These are phyloP conservation scores for Chaetomium strumarium DNA, from an alignment of 2,329 filamentous ascomycete genomes.

Conservation along the genomic window DNA sequence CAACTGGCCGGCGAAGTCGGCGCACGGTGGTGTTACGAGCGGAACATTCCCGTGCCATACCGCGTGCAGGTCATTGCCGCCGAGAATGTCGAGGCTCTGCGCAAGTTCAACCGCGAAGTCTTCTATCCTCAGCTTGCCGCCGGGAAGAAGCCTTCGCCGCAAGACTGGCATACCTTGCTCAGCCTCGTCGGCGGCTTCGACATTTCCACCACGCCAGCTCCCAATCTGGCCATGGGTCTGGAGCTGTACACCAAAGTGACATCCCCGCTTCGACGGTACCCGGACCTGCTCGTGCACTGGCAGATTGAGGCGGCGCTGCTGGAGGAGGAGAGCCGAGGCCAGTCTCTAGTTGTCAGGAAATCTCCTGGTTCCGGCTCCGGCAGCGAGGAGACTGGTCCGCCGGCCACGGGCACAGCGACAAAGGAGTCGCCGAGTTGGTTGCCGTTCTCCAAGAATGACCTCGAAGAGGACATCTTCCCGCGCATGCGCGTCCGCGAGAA, in stretches of 20 bases:
- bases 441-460: conserved; percentile 38
- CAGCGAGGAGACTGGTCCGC: neutral
- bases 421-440: conserved; percentile 30
- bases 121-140: conserved; percentile 36
- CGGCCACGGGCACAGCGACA: neutral
- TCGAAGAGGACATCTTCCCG: conserved; percentile 42
- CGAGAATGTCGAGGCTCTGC: conserved; percentile 34
- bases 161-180: conserved; percentile 30
- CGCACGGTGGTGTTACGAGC: conserved; percentile 53
- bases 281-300: conserved; percentile 60
- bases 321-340: conserved; percentile 35
- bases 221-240: conserved; percentile 52
- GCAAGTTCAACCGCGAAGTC: conserved; percentile 33
- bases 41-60: conserved; percentile 55
- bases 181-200: conserved; percentile 46
- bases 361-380: neutral
- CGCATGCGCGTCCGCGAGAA: conserved; percentile 49
- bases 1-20: conserved; percentile 56
- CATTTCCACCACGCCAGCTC: conserved; percentile 46
- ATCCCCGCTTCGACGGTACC: conserved; percentile 59
- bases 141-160: conserved; percentile 29
- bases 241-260: conserved; percentile 59
- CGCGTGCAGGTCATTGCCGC: conserved; percentile 42
- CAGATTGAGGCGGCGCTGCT: conserved; percentile 56
- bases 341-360: conserved; percentile 28